Percentiles rank a stretch among this genome's conserved stretches.
These are phyloP conservation scores for Solanum pinnatisectum DNA, from an alignment of 257 asterid genomes.

Conservation along the genomic window DNA sequence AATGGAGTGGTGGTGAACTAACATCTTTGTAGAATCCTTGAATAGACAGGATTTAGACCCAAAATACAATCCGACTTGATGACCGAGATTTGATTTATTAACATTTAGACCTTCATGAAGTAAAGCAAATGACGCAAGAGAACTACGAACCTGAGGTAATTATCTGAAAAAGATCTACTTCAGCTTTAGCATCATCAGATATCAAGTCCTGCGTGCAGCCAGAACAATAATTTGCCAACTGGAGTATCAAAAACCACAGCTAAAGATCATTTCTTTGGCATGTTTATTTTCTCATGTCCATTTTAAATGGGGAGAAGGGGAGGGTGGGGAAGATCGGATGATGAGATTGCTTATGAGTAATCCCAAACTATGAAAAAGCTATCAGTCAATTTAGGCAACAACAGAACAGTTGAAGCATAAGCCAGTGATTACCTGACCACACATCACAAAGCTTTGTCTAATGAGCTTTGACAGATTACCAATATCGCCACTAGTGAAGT, in stretches of 20 bases:
- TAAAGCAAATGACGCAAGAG: background rate
- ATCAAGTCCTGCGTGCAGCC: slow-evolving; percentile 24
- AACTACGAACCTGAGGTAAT: slow-evolving; percentile 37
- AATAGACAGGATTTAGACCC: background rate
- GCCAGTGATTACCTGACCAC: slow-evolving; percentile 29
- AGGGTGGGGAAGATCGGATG: background rate
- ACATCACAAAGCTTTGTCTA: slow-evolving; percentile 39
- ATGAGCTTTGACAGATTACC: slow-evolving; percentile 42
- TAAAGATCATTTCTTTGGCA: background rate
- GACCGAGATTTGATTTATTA: background rate
- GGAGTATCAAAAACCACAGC: background rate
- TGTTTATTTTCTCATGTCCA: background rate
- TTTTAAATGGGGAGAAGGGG: background rate
- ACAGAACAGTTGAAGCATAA: background rate
- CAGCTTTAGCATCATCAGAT: slow-evolving; percentile 25
- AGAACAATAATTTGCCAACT: background rate
- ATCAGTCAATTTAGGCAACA: background rate
- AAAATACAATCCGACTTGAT: background rate
- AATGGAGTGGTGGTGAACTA: background rate
- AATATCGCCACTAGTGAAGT: slow-evolving; percentile 32
- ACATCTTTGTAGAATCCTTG: background rate
- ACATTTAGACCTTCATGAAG: background rate
- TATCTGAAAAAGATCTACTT: slow-evolving; percentile 62
- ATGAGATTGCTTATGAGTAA: background rate
- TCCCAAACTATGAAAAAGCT: background rate